Evolutionary conservation across 331 rosid species (phyloP), one percentile per base, ranked within the genome.

Genomic region (Malus hybrid): DNA sequence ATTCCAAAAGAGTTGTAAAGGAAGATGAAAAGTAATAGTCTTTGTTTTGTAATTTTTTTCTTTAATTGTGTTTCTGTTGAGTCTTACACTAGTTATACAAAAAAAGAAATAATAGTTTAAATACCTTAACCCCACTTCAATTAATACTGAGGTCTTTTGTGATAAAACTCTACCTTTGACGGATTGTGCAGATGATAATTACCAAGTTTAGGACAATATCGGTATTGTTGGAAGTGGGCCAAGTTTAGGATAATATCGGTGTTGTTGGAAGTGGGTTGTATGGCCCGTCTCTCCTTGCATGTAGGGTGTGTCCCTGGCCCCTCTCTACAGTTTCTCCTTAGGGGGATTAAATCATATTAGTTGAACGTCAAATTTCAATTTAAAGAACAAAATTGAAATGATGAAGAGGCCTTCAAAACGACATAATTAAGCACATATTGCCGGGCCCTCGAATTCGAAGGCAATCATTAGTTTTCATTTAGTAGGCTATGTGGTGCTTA

Each of bases 51-150:
- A 39, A 36, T 15, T 59, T 57, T 32, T 31, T 29, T 22, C 2
- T 7, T 29, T 16, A 8, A 64, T 29, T 31, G 13, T 28, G 31
- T 27, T 6, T 20, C 14, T 15, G 3, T 39, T 39, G 12, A 9
- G 44, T 39, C 44, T 0, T 1, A 39, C 44, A 9, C 2, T 39
- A 0, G 44, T 1, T 39, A 9, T 39, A 39, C 4, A 39, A 39
- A 39, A 39, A 39, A 1, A 39, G 12, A 39, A 9, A 39, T 39
- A 39, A 39, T 39, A 39, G 46, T 39, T 0, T 39, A 39, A 39
- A 39, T 39, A 39, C 2, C 1, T 39, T 39, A 39, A 39, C 0
- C 46, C 29, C 4, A 39, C 1, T 39, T 0, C 0, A 39, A 39
- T 3, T 39, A 39, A 39, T 39, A 9, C 4, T 1, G 1, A 39